Base-by-base conservation (phyloP, 2,329 filamentous ascomycete genomes). In the Aspergillus japonicus region DNA sequence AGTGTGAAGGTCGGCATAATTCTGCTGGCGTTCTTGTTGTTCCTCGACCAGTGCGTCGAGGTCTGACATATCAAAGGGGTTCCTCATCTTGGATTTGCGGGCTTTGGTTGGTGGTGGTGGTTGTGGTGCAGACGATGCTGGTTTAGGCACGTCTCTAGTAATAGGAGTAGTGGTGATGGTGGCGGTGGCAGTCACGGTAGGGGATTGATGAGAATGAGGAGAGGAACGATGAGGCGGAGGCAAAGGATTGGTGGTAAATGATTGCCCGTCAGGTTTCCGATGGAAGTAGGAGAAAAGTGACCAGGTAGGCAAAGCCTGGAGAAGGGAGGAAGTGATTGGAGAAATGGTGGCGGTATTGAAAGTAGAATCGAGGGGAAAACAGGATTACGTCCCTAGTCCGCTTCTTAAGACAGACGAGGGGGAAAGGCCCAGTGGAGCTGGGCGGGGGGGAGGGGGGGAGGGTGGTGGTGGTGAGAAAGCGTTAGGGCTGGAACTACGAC, bases 41-140 rank as follows among this genome's bases (percentile, higher is more conserved):
- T 44, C 39, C 44, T 68, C 65, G 8, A 68, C 57, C 26, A 67
- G 59, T 26, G 66, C 56, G 54, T 66, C 64, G 29, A 66, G 59
- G 23, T 66, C 68, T 39, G 71, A 67, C 63, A 74, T 66, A 50
- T 74, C 71, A 55, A 74, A 74, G 24, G 72, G 72, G 57, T 74
- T 74, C 23, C 68, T 64, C 65, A 67, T 67, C 26, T 52, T 65
- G 53, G 29, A 44, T n/a, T 44, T 44, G 39, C 39, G 39, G 14
- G 8, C 5, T 19, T 44, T 44, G 14, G 14, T 44, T 16, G 39
- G 14, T 44, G 14, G 39, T 42, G 12, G 39, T 47, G 53, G 26
- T 59, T 29, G 54, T 54, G 56, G 39, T 48, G 51, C 54, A 49
- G 48, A 57, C 57, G 33, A 50, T 48, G 51, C 14, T 50, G 52